Base-by-base conservation (phyloP, 192 early-diverging fungal genomes). In the Geranomyces michiganensis region DNA sequence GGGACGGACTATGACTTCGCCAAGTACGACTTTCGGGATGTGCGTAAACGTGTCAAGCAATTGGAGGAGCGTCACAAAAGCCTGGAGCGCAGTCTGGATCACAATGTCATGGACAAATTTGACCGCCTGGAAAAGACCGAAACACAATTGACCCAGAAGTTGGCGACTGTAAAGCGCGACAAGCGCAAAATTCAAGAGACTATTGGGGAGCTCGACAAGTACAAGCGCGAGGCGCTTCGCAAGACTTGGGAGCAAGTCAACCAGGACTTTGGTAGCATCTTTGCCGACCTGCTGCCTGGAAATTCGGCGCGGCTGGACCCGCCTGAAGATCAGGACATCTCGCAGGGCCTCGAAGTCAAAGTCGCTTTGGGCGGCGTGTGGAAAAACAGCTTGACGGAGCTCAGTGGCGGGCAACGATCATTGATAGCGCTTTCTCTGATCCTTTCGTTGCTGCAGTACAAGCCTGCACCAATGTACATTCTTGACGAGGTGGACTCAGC, bases 381-480 rank as follows among this genome's bases (percentile, higher is more conserved):
- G 96, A 99, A 98, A 77, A 87, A 94, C 24, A 95, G 92, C 67
- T 81, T 99, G 71, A 92, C 94, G 10, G 97, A 99, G 76, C 81
- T 99, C 22, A 96, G 94, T 76, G 97, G 97, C 74, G 97, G 97
- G 0, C 97, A 99, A 80, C 80, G 94, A 62, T 98, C 96, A 6
- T 81, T 99, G 51, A 92, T 99, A 68, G 97, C 97, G 0, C 87
- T 99, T 30, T 95, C 97, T 13, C 79, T 99, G 45, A 98, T 99
- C 68, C 82, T 99, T 41, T 92, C 97, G 27, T 79, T 99, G 26
- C 84, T 99, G 14, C 94, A 97, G 85, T 98, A 94, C 77, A 99
- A 99, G 75, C 97, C 97, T 12, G 97, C 97, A 0, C 97, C 97
- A 15, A 97, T 99, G 97, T 99, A 99, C 79, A 97, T 99, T 79